phyloP scores from a whole-genome alignment of 176 grass and related monocot genomes.

The Luzula sylvatica region DNA sequence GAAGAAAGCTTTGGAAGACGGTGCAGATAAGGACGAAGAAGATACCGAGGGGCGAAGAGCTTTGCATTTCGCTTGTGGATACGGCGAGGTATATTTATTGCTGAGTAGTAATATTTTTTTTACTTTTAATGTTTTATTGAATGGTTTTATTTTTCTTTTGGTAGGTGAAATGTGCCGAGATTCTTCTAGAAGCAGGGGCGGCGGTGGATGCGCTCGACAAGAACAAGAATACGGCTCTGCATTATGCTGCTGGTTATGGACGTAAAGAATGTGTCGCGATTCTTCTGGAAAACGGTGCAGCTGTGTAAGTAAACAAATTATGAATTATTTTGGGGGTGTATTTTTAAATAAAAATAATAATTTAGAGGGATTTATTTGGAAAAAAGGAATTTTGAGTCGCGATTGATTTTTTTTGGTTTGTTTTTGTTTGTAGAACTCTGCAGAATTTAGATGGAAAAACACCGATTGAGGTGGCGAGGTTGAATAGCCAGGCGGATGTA shows the following conservation, averaged over 20 bases:
- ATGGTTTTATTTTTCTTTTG: not conserved
- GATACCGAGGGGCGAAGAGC: constrained; percentile 81
- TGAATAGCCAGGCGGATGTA: constrained; percentile 84
- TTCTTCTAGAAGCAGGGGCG: constrained; percentile 54
- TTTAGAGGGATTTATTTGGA: not conserved
- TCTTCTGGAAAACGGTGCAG: constrained; percentile 54
- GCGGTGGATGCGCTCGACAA: constrained; percentile 66
- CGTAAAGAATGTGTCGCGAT: constrained; percentile 75
- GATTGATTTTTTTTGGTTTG: not conserved
- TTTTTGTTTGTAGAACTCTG: constrained; percentile 11
- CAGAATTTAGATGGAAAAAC: constrained; percentile 92
- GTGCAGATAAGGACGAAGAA: constrained; percentile 83
- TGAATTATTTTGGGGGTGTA: not conserved
- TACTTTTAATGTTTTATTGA: not conserved
- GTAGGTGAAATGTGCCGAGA: constrained; percentile 49
- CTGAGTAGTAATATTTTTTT: not conserved
- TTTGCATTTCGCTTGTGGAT: constrained; percentile 89
- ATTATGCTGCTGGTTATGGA: constrained; percentile 86
- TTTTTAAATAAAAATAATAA: not conserved
- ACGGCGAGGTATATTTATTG: constrained; percentile 53
- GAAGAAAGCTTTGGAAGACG: constrained; percentile 68
- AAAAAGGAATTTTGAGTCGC: not conserved
- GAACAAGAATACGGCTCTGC: constrained; percentile 83
- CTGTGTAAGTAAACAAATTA: constrained; percentile 42
- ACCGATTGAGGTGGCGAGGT: constrained; percentile 74